Evolutionary conservation across 2,329 filamentous ascomycete species (phyloP).

Genomic region (Penicillium frequentans): DNA sequence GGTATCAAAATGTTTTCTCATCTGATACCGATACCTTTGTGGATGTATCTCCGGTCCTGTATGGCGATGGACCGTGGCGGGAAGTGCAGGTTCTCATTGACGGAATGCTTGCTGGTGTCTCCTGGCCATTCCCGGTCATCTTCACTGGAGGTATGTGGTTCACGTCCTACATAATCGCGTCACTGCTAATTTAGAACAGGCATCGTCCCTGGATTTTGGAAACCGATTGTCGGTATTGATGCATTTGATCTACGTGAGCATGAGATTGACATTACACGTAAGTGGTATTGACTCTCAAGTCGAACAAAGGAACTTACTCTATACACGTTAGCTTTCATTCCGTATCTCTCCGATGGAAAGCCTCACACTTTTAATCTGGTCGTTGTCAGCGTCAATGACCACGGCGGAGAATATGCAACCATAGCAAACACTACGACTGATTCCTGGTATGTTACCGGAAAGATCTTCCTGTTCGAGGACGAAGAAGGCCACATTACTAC

Average conservation of each 20-base stretch:
- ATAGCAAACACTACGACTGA: background rate
- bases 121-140: background rate
- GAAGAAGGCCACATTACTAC: background rate
- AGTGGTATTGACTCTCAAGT: background rate
- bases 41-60: background rate
- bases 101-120: background rate
- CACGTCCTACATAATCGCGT: background rate
- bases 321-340: background rate
- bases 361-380: background rate
- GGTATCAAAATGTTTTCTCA: background rate
- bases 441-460: background rate
- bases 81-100: background rate
- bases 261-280: conserved; percentile 1
- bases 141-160: background rate
- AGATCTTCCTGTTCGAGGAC: background rate
- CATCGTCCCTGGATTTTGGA: background rate
- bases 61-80: background rate
- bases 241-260: background rate
- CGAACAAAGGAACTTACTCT: background rate
- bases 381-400: background rate
- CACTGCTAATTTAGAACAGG: background rate
- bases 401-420: background rate
- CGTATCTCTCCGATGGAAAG: background rate
- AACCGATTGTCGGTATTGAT: background rate
- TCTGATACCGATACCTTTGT: background rate